phyloP scores from a whole-genome alignment of 495 filamentous ascomycete genomes.

The Halenospora varia region DNA sequence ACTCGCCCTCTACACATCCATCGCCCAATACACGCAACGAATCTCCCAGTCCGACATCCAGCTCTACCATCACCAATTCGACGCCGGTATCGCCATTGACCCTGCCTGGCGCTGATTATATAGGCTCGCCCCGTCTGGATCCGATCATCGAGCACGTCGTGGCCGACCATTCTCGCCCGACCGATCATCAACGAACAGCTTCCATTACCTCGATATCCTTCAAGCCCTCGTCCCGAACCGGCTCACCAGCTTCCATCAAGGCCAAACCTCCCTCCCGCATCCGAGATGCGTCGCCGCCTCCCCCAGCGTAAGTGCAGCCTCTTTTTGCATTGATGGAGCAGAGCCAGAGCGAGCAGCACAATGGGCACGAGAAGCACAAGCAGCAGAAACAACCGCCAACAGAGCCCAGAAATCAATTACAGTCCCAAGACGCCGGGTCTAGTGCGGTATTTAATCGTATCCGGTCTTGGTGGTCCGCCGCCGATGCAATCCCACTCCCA shows the following conservation, averaged over 20 bases:
- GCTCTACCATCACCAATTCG: background rate
- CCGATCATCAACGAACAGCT: background rate
- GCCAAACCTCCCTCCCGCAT: conserved; percentile 12
- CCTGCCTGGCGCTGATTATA: conserved; percentile 4
- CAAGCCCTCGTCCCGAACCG: conserved; percentile 6
- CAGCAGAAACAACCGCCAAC: too few species aligned
- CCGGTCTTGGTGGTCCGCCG: too few species aligned
- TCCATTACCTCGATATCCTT: conserved; percentile 21
- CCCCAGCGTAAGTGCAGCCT: conserved; percentile 21
- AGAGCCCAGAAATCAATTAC: too few species aligned
- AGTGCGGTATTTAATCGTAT: too few species aligned
- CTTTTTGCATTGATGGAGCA: too few species aligned
- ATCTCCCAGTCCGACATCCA: background rate
- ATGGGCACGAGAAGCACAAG: too few species aligned
- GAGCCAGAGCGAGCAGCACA: too few species aligned
- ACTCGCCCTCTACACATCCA: background rate
- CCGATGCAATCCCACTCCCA: too few species aligned
- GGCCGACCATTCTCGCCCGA: conserved; percentile 14
- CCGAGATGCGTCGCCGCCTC: conserved; percentile 20
- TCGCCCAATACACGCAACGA: background rate
- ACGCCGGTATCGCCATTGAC: conserved; percentile 5
- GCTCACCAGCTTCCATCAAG: conserved; percentile 4
- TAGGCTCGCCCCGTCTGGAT: conserved; percentile 12
- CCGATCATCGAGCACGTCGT: conserved; percentile 24
- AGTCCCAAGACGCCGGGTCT: too few species aligned